Percentiles rank a stretch among this genome's conserved stretches.
These are phyloP conservation scores for Mucor piriformis DNA, from an alignment of 371 early-diverging fungal species.

Conservation along the genomic window DNA sequence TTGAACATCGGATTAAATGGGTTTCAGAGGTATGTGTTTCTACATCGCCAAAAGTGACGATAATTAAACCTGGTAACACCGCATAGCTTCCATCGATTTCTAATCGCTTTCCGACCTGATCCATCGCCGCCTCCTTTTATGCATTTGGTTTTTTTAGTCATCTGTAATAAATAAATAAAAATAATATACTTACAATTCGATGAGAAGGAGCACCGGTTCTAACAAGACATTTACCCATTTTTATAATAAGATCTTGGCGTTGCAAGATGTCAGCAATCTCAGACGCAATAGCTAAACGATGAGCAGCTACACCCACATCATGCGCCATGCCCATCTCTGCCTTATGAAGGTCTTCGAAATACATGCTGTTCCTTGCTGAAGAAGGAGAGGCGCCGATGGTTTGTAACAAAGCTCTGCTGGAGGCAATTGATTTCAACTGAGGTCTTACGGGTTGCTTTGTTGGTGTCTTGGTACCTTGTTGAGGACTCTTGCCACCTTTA, in stretches of 20 bases:
- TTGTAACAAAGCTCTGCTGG: conserved; percentile 24
- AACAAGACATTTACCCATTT: conserved; percentile 68
- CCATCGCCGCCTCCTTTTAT: conserved; percentile 67
- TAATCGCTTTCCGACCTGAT: conserved; percentile 55
- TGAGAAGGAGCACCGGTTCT: conserved; percentile 79
- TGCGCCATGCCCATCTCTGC: conserved; percentile 31
- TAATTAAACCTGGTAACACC: conserved; percentile 68
- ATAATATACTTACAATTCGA: conserved; percentile 56
- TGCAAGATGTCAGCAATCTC: conserved; percentile 60
- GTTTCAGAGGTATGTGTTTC: conserved; percentile 78
- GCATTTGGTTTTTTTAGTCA: not conserved
- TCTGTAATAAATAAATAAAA: not conserved
- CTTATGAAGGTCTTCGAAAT: conserved; percentile 27
- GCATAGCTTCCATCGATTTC: conserved; percentile 63
- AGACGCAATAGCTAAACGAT: conserved; percentile 34
- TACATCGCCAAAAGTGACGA: conserved; percentile 72
- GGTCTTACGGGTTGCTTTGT: conserved; percentile 9
- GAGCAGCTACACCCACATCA: conserved; percentile 23
- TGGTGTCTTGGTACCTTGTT: not conserved
- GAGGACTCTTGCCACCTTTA: not conserved
- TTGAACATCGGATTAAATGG: conserved; percentile 60
- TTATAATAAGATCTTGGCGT: conserved; percentile 70
- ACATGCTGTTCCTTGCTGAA: conserved; percentile 27
- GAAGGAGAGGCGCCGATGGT: conserved; percentile 23
- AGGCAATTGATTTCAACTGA: conserved; percentile 18